phyloP scores from a whole-genome alignment of 2,329 filamentous ascomycete species.

The Metarhizium anisopliae region DNA sequence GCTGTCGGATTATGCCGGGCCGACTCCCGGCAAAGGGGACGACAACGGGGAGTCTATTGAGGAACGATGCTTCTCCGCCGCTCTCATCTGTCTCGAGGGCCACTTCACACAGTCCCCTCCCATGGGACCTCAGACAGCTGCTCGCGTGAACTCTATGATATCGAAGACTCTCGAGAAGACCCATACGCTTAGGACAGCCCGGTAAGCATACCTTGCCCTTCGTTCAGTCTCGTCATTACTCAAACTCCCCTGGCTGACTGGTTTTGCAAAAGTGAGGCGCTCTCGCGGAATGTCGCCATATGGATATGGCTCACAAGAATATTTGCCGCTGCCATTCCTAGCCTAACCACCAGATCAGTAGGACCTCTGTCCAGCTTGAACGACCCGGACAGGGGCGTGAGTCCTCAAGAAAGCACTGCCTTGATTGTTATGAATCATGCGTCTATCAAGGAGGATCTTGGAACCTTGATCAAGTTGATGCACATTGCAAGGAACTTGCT shows the following conservation, averaged over 20 bases:
- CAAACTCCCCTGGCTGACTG: constrained; percentile 8
- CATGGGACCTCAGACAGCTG: constrained; percentile 47
- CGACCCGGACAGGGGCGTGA: constrained; percentile 46
- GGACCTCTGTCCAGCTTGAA: constrained; percentile 44
- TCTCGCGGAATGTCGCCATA: constrained; percentile 54
- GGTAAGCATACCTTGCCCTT: constrained; percentile 29
- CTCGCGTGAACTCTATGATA: constrained; percentile 47
- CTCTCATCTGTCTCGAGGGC: constrained; percentile 52
- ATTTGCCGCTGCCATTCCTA: constrained; percentile 52
- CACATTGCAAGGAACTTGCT: constrained; percentile 57
- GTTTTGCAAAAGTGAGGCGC: constrained; percentile 36
- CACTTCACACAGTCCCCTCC: constrained; percentile 49
- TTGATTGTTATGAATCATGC: constrained; percentile 55
- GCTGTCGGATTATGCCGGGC: constrained; percentile 14
- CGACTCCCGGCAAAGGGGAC: constrained; percentile 10
- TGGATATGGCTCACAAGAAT: constrained; percentile 58
- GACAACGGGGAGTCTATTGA: constrained; percentile 43
- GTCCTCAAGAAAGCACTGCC: constrained; percentile 52
- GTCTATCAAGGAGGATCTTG: constrained; percentile 51
- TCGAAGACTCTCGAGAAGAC: constrained; percentile 55
- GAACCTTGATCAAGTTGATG: constrained; percentile 57
- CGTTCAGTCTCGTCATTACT: neutral
- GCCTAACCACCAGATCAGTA: constrained; percentile 50
- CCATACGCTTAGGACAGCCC: constrained; percentile 49
- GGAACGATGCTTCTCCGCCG: constrained; percentile 52